Evolutionary conservation across 129 eudicot genomes (phyloP).

Genomic region (Heracleum sosnowskyi): DNA sequence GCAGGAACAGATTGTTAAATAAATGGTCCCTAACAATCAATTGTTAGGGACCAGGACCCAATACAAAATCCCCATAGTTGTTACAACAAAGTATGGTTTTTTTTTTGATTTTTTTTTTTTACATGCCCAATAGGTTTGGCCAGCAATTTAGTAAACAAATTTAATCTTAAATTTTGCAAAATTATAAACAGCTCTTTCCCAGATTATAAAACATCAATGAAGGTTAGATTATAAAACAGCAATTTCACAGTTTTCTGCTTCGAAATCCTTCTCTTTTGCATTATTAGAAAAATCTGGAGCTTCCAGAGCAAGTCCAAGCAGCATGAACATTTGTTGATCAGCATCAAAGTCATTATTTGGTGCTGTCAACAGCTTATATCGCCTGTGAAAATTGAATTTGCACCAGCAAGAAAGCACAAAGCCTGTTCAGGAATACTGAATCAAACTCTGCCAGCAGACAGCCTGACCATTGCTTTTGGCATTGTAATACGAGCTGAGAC

Average conservation of each 20-base stretch:
- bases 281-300: constrained; percentile 58
- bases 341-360: constrained; percentile 88
- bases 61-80: neutral
- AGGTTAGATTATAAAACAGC: neutral
- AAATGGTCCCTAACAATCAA: no score
- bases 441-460: constrained; percentile 86
- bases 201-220: no score
- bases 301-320: constrained; percentile 82
- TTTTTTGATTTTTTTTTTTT: no score
- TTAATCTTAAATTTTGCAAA: neutral
- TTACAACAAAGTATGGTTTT: neutral
- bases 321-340: constrained; percentile 82
- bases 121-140: neutral
- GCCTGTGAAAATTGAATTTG: constrained; percentile 92
- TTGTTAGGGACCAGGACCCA: no score
- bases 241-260: no score
- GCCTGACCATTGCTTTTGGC: constrained; percentile 96
- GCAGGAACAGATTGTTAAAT: no score
- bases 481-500: constrained; percentile 89
- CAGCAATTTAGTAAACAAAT: neutral
- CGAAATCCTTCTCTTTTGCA: constrained; percentile 10
- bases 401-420: constrained; percentile 93
- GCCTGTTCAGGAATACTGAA: constrained; percentile 92
- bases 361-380: constrained; percentile 84
- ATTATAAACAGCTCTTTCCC: neutral